Base-by-base conservation (phyloP, 169 alveolate genomes). In the Plasmodium malariae region DNA sequence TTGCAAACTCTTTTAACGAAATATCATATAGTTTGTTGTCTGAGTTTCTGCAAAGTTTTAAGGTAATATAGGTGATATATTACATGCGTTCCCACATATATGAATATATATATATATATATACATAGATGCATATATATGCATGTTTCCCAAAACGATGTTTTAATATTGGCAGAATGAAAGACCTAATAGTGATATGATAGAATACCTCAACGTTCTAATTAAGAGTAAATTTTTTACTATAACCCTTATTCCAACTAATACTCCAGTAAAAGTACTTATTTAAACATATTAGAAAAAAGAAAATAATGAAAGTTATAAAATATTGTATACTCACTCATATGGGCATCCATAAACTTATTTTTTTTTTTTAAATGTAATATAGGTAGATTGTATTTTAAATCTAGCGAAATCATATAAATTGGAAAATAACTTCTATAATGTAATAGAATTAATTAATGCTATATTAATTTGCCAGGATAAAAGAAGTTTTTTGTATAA, bases 251-350 rank as follows among this genome's bases (percentile, higher is more conserved):
- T 80, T 80, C 90, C 90, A n/a, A 28, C 67, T 34, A 80, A 80
- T 59, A 80, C 90, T 30, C 90, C 90, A 5, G 51, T 80, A 65
- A 80, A 67, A 19, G 90, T 80, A 80, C 21, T n/a, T n/a, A n/a
- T n/a, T n/a, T n/a, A n/a, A n/a, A n/a, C n/a, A n/a, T n/a, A n/a
- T n/a, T n/a, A n/a, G n/a, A 40, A 40, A 40, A 40, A 40, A 40
- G 11, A 40, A 40, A 40, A 40, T 6, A 40, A 40, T 40, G 51
- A 40, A 11, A 40, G 51, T 6, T 6, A 5, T 5, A 40, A 40
- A 40, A 40, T 6, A 40, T 6, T 40, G n/a, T n/a, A n/a, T n/a
- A n/a, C n/a, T n/a, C n/a, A n/a, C n/a, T n/a, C n/a, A n/a, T n/a
- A n/a, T n/a, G n/a, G n/a, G n/a, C n/a, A n/a, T n/a, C n/a, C n/a